Evolutionary conservation across 2,329 filamentous ascomycete species (phyloP).

Genomic region (Cladosporium sp.): DNA sequence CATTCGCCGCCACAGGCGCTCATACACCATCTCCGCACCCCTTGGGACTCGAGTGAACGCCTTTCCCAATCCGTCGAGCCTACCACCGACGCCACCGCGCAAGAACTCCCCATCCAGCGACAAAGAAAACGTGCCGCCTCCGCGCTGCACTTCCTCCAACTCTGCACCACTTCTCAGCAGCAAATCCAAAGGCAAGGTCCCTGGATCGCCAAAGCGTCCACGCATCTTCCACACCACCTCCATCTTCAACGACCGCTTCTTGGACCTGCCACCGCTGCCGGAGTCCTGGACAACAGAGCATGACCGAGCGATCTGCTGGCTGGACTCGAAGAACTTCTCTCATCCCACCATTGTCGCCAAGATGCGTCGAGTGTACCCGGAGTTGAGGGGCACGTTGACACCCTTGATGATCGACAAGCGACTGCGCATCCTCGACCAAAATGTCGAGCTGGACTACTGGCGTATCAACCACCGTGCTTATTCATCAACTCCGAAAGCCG

Average conservation of each 20-base stretch:
- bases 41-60: constrained; percentile 15
- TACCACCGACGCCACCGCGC: constrained; percentile 14
- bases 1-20: constrained; percentile 15
- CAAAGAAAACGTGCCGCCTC: constrained; percentile 16
- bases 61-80: constrained; percentile 11
- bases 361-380: constrained; percentile 34
- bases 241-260: constrained; percentile 28
- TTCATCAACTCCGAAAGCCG: not conserved
- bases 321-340: constrained; percentile 34
- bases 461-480: constrained; percentile 9
- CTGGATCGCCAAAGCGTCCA: constrained; percentile 1
- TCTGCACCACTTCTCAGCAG: constrained; percentile 9
- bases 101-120: not conserved
- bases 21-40: constrained; percentile 18
- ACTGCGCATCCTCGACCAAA: constrained; percentile 38
- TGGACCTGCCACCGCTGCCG: constrained; percentile 34
- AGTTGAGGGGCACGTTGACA: constrained; percentile 32
- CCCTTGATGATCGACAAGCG: constrained; percentile 38
- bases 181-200: not conserved
- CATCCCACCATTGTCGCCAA: constrained; percentile 33
- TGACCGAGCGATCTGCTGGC: constrained; percentile 38
- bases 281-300: constrained; percentile 32
- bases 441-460: constrained; percentile 36
- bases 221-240: constrained; percentile 20
- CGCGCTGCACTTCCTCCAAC: constrained; percentile 6